phyloP scores from a whole-genome alignment of 345 rosid species.

The Populus ilicifolia region DNA sequence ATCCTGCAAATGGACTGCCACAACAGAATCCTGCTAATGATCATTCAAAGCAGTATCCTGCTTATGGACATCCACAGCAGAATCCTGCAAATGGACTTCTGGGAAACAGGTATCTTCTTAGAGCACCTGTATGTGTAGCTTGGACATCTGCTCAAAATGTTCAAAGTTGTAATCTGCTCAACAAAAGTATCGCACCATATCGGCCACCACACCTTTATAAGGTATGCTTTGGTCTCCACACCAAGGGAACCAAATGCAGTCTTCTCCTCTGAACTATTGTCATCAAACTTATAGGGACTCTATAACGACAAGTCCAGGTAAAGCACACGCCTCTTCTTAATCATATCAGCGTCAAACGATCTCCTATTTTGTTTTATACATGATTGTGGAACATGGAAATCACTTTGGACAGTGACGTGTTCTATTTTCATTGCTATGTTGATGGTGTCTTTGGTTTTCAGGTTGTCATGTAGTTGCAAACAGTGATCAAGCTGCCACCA shows the following conservation, averaged over 20 bases:
- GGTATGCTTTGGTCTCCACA: constrained; percentile 10
- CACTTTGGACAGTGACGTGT: too few species aligned
- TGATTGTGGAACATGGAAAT: neutral
- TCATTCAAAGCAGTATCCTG: constrained; percentile 7
- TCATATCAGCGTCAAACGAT: neutral
- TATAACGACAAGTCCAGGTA: constrained; percentile 20
- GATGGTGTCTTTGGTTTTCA: neutral
- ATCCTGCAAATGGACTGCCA: constrained; percentile 21
- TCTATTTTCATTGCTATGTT: neutral
- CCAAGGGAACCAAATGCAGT: neutral
- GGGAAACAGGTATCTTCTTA: constrained; percentile 13
- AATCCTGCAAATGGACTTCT: constrained; percentile 23
- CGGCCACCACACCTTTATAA: constrained; percentile 30
- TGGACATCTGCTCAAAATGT: constrained; percentile 11
- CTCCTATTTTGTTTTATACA: neutral
- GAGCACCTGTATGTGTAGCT: neutral
- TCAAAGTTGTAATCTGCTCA: constrained; percentile 19
- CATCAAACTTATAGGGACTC: constrained; percentile 1
- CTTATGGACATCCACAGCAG: neutral
- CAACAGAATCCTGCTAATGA: constrained; percentile 11
- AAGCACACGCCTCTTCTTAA: neutral
- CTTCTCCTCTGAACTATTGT: constrained; percentile 1
- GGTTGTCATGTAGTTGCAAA: neutral
- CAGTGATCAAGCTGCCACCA: neutral
- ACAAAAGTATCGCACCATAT: constrained; percentile 22